Conservation (phyloP, 2,329 filamentous ascomycete species). For the Sporothrix brunneoviolacea region DNA sequence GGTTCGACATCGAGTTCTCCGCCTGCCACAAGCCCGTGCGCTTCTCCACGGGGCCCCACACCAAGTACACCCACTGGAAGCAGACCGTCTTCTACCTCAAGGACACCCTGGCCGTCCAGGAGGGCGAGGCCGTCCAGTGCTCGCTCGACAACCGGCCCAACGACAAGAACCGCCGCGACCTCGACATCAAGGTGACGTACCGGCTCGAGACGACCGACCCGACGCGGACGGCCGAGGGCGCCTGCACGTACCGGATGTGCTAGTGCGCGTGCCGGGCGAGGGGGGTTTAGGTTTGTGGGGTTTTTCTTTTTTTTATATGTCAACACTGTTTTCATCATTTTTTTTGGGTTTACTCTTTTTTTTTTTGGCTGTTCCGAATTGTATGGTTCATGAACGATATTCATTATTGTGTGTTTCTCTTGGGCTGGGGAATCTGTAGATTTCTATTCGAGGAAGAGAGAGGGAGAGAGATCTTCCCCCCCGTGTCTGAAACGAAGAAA, state of each 20-base stretch:
- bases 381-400: background rate
- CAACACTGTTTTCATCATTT: background rate
- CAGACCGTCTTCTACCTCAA: conserved; percentile 98
- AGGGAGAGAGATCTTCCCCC: no score
- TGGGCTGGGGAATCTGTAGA: no score
- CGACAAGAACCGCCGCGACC: conserved; percentile 85
- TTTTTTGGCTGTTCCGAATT: no score
- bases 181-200: conserved; percentile 87
- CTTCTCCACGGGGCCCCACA: conserved; percentile 95
- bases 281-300: background rate
- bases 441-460: no score
- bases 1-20: conserved; percentile 99
- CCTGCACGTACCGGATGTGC: conserved; percentile 75
- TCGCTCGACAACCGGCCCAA: conserved; percentile 79
- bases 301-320: background rate
- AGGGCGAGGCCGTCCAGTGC: conserved; percentile 72
- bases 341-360: background rate
- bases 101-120: conserved; percentile 85
- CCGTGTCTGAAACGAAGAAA: no score
- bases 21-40: conserved; percentile 96
- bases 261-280: conserved; percentile 28
- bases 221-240: conserved; percentile 60
- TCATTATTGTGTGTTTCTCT: no score
- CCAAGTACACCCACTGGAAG: conserved; percentile 99
- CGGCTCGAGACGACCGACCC: conserved; percentile 69